These are phyloP conservation scores for Trametes gibbosa DNA, from an alignment of 768 basidiomycete genomes.

Conservation along the genomic window DNA sequence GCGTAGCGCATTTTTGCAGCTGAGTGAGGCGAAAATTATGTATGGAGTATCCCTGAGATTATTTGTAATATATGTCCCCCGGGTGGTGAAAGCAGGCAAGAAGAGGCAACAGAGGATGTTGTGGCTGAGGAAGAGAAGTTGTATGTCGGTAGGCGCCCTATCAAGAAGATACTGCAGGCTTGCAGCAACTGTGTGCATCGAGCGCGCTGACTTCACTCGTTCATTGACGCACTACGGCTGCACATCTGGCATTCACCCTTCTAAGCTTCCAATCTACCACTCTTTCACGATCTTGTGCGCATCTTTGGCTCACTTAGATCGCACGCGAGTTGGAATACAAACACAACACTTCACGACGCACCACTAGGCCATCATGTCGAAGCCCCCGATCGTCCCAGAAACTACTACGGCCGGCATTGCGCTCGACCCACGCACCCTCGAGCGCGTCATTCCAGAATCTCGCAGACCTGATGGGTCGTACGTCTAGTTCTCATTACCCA, in stretches of 20 bases:
- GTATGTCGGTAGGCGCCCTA: neutral
- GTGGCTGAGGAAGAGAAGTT: neutral
- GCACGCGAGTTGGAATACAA: neutral
- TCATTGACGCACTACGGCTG: neutral
- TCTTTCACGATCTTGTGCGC: neutral
- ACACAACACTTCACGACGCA: neutral
- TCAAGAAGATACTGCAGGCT: constrained; percentile 6
- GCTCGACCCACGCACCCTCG: constrained; percentile 79
- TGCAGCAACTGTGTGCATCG: too few relatives aligned
- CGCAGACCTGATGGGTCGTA: constrained; percentile 84
- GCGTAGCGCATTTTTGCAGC: constrained; percentile 76
- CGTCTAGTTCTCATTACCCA: constrained; percentile 26
- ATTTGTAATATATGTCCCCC: too few relatives aligned
- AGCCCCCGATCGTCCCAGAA: constrained; percentile 71
- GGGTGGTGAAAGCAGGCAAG: neutral
- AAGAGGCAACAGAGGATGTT: neutral
- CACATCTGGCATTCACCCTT: neutral
- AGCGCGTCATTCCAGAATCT: constrained; percentile 87
- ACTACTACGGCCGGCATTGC: constrained; percentile 76
- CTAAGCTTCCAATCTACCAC: neutral
- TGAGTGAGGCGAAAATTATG: neutral
- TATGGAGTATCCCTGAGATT: neutral
- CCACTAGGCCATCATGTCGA: constrained; percentile 51
- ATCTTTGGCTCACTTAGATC: neutral
- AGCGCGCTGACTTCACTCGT: too few relatives aligned